phyloP scores from a whole-genome alignment of 805 yeast genomes.

The Hanseniaspora vineae region DNA sequence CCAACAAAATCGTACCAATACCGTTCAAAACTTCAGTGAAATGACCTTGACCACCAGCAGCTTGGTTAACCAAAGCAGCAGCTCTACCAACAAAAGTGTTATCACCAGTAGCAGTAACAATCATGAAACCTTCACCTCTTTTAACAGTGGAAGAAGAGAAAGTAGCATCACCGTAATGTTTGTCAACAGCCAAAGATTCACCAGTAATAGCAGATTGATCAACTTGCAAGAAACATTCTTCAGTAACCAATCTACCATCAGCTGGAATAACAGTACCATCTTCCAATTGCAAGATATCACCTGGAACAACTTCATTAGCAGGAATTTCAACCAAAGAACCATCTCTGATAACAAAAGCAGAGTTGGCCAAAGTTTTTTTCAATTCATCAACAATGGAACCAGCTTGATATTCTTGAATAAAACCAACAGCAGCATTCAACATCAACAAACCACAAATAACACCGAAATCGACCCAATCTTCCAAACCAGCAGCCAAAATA shows the following conservation, averaged over 20 bases:
- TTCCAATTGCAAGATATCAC: conserved; percentile 85
- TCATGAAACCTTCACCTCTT: conserved; percentile 91
- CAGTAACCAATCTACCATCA: conserved; percentile 81
- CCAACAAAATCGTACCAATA: conserved; percentile 86
- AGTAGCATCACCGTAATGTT: conserved; percentile 73
- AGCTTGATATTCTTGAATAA: conserved; percentile 94
- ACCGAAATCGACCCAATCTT: conserved; percentile 99
- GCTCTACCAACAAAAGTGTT: conserved; percentile 94
- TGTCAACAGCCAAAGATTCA: conserved; percentile 93
- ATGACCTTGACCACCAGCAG: conserved; percentile 88
- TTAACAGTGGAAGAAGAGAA: conserved; percentile 91
- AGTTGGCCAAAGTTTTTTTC: conserved; percentile 87
- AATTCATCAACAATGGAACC: conserved; percentile 95
- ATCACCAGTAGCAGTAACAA: conserved; percentile 93
- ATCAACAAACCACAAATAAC: conserved; percentile 79
- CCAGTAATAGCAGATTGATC: conserved; percentile 97
- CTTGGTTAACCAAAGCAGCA: conserved; percentile 91
- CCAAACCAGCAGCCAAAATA: conserved; percentile 85
- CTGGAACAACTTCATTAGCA: conserved; percentile 84
- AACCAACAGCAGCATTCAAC: conserved; percentile 89
- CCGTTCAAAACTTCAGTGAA: conserved; percentile 96
- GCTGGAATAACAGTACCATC: conserved; percentile 91
- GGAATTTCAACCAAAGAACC: conserved; percentile 64
- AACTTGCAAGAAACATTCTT: conserved; percentile 75
- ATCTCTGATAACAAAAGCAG: conserved; percentile 77